These are phyloP conservation scores for Mytilinidion resinicola DNA, from an alignment of 495 filamentous ascomycete genomes.

Conservation along the genomic window DNA sequence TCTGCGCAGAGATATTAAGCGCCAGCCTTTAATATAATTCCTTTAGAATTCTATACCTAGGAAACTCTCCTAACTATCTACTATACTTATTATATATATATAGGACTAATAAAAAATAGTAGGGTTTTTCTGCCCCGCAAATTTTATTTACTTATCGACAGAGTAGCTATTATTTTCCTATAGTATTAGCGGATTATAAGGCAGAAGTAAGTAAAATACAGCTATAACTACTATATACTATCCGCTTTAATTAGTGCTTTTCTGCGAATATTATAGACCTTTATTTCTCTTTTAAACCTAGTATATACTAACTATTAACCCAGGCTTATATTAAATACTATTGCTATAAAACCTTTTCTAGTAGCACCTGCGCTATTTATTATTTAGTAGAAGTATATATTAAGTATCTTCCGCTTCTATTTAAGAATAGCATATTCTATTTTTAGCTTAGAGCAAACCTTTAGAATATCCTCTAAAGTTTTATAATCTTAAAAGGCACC, in stretches of 20 bases:
- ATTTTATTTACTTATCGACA: neutral
- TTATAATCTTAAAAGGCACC: slow-evolving; percentile 15
- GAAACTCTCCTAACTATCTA: neutral
- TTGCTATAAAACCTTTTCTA: slow-evolving; percentile 17
- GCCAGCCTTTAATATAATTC: neutral
- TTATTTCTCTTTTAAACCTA: slow-evolving; percentile 5
- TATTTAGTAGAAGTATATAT: slow-evolving; percentile 27
- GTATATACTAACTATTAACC: neutral
- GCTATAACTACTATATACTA: neutral
- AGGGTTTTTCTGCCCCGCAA: neutral
- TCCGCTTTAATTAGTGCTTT: slow-evolving; percentile 19
- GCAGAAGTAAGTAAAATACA: neutral
- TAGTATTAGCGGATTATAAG: neutral
- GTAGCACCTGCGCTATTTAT: slow-evolving; percentile 22
- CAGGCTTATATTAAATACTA: slow-evolving; percentile 13
- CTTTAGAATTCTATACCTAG: neutral
- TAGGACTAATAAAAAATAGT: neutral
- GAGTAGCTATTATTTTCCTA: neutral
- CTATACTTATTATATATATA: neutral
- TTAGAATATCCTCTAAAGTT: slow-evolving; percentile 21
- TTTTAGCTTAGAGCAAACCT: slow-evolving; percentile 13
- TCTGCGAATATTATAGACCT: slow-evolving; percentile 11
- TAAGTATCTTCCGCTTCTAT: slow-evolving; percentile 24
- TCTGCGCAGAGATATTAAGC: neutral
- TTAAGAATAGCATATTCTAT: slow-evolving; percentile 13